Base-by-base conservation (phyloP, 495 filamentous ascomycete genomes). In the Penicillium angulare region DNA sequence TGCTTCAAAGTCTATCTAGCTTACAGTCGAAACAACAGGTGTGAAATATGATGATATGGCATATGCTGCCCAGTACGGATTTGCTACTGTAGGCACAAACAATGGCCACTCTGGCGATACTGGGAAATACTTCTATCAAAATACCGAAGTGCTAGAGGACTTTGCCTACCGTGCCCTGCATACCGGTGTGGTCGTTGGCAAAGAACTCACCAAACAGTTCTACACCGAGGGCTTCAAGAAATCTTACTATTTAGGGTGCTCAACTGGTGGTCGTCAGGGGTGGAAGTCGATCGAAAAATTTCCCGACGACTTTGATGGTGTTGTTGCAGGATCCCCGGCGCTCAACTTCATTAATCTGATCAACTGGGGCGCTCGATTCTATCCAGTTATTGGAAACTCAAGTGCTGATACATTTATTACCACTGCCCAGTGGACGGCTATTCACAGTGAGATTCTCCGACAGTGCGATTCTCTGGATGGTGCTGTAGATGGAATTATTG, bases 201-300 rank as follows among this genome's bases (percentile, higher is more conserved):
- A 74, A 38, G 39, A 42, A 7, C 52, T 79, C 10, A 63, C 60
- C 0, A 51, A 55, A 6, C 59, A 57, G 3, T 85, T 76, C 65
- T 80, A 83, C 50, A 65, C 61, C 13, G 56, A 43, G 0, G 24
- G 57, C 2, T 60, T 74, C 43, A 54, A 57, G 5, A 74, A 79
- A 48, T 75, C 69, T 7, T 86, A 86, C 60, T 86, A 78, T 56
- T 60, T 64, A 10, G 79, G 79, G 15, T 86, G 81, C 63, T 84
- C 80, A 0, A 81, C 77, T 0, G 82, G 82, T 27, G 83, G 83
- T 3, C 67, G 79, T 0, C 79, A 84, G 53, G 82, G 81, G 3
- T 50, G 84, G 1, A 77, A 77, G 36, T 70, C 76, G 5, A 69
- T 78, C 2, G 70, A 85, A 53, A 63, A 67, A 45, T 82, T 71